Evolutionary conservation across 495 filamentous ascomycete species (phyloP).

Genomic region (Neurospora sp.): DNA sequence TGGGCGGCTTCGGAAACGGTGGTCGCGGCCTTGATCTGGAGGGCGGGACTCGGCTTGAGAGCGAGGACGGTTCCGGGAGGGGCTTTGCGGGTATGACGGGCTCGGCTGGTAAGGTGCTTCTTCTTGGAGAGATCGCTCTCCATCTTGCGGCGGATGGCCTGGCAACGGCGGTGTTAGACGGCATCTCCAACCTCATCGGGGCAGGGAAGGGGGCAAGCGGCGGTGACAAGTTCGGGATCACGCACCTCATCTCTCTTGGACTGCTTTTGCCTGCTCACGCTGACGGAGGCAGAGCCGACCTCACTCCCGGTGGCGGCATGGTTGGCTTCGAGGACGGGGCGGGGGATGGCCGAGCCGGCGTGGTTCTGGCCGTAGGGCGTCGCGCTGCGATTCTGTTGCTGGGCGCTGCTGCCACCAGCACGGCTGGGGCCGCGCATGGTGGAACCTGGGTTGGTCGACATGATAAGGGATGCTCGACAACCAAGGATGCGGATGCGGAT

Average conservation of each 20-base stretch:
- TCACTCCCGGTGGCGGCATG: constrained; percentile 46
- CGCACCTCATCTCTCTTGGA: constrained; percentile 95
- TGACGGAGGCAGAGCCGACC: constrained; percentile 63
- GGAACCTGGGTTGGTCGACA: constrained; percentile 25
- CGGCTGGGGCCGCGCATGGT: constrained; percentile 50
- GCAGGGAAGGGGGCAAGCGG: not conserved
- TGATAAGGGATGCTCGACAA: constrained; percentile 4
- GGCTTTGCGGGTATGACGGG: constrained; percentile 80
- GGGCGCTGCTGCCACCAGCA: constrained; percentile 29
- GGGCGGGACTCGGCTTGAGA: constrained; percentile 85
- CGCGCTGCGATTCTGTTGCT: constrained; percentile 38
- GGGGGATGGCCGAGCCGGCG: constrained; percentile 62
- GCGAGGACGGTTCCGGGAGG: constrained; percentile 93
- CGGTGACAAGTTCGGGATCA: constrained; percentile 3
- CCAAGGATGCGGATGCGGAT: not conserved
- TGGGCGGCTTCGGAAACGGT: constrained; percentile 95
- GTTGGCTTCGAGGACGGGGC: constrained; percentile 63
- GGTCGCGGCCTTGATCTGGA: constrained; percentile 94
- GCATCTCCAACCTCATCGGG: constrained; percentile 1
- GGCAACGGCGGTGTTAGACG: constrained; percentile 20
- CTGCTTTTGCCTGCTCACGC: constrained; percentile 85
- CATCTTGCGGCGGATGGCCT: constrained; percentile 96
- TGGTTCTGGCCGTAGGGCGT: constrained; percentile 63
- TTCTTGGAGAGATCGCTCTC: constrained; percentile 98
- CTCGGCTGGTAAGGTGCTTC: constrained; percentile 64